phyloP scores from a whole-genome alignment of 2,329 filamentous ascomycete genomes.

The Ophiognomonia clavigignenti-juglandacearum region DNA sequence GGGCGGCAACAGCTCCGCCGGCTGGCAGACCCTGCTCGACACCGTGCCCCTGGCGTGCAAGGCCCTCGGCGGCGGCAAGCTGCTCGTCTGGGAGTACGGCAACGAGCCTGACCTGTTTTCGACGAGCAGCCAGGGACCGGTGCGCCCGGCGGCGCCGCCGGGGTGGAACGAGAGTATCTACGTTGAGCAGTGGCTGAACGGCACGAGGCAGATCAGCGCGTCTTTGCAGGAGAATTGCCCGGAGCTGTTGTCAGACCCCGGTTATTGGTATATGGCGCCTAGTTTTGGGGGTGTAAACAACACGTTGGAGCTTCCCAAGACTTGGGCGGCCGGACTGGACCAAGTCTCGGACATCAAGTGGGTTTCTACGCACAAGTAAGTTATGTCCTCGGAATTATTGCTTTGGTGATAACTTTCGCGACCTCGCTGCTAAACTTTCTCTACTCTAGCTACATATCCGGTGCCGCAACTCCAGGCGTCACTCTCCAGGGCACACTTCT shows the following conservation, averaged over 20 bases:
- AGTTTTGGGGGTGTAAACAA: conserved; percentile 51
- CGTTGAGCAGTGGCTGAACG: conserved; percentile 53
- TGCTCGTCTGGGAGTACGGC: conserved; percentile 58
- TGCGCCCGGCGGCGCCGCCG: conserved; percentile 35
- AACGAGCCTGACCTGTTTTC: conserved; percentile 60
- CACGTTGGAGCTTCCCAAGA: conserved; percentile 41
- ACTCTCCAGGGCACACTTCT: conserved; percentile 58
- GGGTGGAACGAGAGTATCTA: conserved; percentile 50
- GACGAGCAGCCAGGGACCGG: conserved; percentile 43
- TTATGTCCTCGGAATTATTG: no score
- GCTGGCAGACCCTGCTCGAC: conserved; percentile 46
- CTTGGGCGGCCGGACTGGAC: conserved; percentile 51
- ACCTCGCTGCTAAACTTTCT: conserved; percentile 1
- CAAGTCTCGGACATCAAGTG: conserved; percentile 42
- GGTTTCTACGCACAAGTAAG: conserved; percentile 57
- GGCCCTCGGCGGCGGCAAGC: conserved; percentile 43
- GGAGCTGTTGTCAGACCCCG: conserved; percentile 33
- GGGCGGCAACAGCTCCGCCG: conserved; percentile 44
- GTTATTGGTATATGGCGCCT: conserved; percentile 51
- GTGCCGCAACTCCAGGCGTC: conserved; percentile 53
- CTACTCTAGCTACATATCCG: conserved; percentile 52
- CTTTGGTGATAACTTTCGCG: background rate
- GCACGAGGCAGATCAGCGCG: conserved; percentile 42
- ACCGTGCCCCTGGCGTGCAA: conserved; percentile 54
- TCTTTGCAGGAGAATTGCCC: conserved; percentile 46